Evolutionary conservation across 129 eudicot species (phyloP), one percentile per base, ranked within the genome.

Genomic region (Pittosporum tobira): DNA sequence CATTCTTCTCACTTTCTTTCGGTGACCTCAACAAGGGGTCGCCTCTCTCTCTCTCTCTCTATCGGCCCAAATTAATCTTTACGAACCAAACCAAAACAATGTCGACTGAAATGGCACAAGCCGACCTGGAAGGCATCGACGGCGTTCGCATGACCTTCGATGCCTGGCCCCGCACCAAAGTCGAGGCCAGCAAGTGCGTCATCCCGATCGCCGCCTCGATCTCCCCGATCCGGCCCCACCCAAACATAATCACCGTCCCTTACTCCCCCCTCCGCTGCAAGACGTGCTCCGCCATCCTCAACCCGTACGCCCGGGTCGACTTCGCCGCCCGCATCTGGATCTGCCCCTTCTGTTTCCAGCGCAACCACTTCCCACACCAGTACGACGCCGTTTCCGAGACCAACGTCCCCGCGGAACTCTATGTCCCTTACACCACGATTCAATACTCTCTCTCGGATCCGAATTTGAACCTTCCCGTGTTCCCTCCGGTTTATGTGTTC

Each of bases 71-170:
- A 25, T 65, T 65, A 40, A 59, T 52, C 25, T 56, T 56, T 9
- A 2, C 18, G 23, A 56, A 56, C 61, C 3, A 21, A 15, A 24
- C 16, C 1, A 0, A 0, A 56, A 62, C 6, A 19, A 83, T 83
- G 93, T 76, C 94, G 55, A 74, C 96, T 51, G 87, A 82, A 73
- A 72, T 79, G 69, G 79, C 90, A 5, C 65, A 68, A 13, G 64
- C 73, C 29, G 97, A 89, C 69, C 93, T 85, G 0, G 95, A 85
- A 63, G 93, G 93, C 22, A 89, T 85, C 61, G 97, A 89, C 61
- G 97, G 95, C 3, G 80, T 89, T 11, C 84, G 97, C 3, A 82
- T 89, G 87, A 72, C 95, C 26, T 89, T 95, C 95, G 79, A 82
- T 64, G 66, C 75, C 7, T 89, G 95, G 95, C 97, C 97, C 0